Percentiles rank a stretch among this genome's conserved stretches.
phyloP scores from a whole-genome alignment of 2,329 filamentous ascomycete species.

The Stagonosporopsis vannaccii region DNA sequence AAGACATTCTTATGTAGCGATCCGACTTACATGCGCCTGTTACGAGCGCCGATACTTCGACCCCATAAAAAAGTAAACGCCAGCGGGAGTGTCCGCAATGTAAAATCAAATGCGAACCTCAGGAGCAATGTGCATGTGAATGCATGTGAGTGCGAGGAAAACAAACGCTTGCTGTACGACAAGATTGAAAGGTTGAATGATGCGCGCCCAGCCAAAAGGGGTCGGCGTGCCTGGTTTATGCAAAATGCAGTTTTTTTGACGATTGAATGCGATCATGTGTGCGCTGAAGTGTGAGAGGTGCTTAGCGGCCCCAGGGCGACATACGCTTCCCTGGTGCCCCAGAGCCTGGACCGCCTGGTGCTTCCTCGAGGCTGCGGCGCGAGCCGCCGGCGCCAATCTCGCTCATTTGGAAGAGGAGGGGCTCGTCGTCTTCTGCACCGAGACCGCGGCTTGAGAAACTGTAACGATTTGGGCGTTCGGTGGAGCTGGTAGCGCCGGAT shows the following conservation, averaged over 20 bases:
- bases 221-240: neutral
- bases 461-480: constrained; percentile 49
- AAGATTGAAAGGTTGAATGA: neutral
- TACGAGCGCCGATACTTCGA: neutral
- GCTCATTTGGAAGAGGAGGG: constrained; percentile 75
- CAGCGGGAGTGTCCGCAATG: neutral
- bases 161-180: constrained; percentile 7
- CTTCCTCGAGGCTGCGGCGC: constrained; percentile 49
- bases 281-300: neutral
- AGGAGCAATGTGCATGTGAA: neutral
- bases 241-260: neutral
- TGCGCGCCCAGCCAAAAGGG: neutral
- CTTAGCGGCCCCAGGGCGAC: constrained; percentile 33
- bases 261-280: neutral
- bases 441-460: constrained; percentile 54
- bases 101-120: neutral
- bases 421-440: constrained; percentile 68
- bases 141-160: neutral
- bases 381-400: constrained; percentile 64
- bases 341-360: constrained; percentile 38
- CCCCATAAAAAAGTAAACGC: neutral
- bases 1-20: neutral
- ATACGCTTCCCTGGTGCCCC: constrained; percentile 38
- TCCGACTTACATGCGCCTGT: neutral
- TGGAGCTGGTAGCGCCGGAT: constrained; percentile 44